Evolutionary conservation across 305 asterid species (phyloP).

Genomic region (Fraxinus paxiana): DNA sequence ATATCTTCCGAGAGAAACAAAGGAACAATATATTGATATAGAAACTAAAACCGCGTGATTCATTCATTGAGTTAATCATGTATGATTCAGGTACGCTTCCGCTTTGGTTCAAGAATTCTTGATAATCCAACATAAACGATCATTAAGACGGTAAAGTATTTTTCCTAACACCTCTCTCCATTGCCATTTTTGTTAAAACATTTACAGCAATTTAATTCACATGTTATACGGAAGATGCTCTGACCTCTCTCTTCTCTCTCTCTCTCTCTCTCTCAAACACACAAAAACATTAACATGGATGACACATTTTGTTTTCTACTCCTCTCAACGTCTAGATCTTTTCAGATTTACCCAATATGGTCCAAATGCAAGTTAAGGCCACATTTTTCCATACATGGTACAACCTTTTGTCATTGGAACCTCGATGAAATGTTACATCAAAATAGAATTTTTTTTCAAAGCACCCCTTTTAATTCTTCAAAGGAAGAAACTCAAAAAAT

Average conservation of each 20-base stretch:
- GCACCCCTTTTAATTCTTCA: background rate
- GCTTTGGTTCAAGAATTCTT: too few species aligned
- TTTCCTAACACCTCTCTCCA: too few species aligned
- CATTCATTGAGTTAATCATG: too few species aligned
- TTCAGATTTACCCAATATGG: background rate
- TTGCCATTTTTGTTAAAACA: too few species aligned
- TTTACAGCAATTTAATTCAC: too few species aligned
- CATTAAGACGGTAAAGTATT: too few species aligned
- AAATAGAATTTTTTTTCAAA: background rate
- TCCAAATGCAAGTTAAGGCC: background rate
- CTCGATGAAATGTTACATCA: background rate
- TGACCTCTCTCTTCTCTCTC: too few species aligned
- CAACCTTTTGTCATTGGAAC: background rate
- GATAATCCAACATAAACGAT: too few species aligned
- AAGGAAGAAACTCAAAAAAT: constrained; percentile 16
- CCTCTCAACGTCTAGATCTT: background rate
- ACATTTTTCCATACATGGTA: background rate
- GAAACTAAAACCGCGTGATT: too few species aligned
- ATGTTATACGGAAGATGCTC: background rate
- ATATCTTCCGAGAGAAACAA: too few species aligned
- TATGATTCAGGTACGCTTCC: too few species aligned
- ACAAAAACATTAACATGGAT: background rate
- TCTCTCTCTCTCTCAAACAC: background rate
- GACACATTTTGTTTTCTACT: background rate
- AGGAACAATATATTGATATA: too few species aligned